Conservation (phyloP, 1,284 basidiomycete genomes). For the Lignosus rhinocerotis region DNA sequence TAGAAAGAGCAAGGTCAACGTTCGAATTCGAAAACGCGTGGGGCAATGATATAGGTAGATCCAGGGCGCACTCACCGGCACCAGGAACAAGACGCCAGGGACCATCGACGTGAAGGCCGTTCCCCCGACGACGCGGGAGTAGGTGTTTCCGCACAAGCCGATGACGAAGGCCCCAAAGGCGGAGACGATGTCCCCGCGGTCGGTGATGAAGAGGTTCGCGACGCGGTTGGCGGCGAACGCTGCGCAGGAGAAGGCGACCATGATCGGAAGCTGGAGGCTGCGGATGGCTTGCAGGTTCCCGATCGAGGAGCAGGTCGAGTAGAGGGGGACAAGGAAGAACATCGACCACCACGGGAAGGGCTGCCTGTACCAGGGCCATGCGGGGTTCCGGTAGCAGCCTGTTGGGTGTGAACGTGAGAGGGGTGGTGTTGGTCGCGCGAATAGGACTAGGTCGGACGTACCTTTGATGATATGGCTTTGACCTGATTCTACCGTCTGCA, state of each 20-base stretch:
- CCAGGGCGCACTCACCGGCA: constrained; percentile 56
- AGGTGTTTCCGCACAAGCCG: constrained; percentile 78
- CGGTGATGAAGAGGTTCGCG: constrained; percentile 38
- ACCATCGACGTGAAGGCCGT: constrained; percentile 89
- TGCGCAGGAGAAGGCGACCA: constrained; percentile 78
- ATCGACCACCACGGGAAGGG: constrained; percentile 77
- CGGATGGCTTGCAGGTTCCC: constrained; percentile 74
- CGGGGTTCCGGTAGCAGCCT: constrained; percentile 74
- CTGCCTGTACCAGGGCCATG: constrained; percentile 77
- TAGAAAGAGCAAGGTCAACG: background rate
- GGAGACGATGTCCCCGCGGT: constrained; percentile 58
- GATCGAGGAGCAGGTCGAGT: constrained; percentile 77
- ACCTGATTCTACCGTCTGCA: constrained; percentile 37
- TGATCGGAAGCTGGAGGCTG: constrained; percentile 71
- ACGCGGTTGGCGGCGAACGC: constrained; percentile 69
- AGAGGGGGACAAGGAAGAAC: constrained; percentile 78
- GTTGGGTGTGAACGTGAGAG: background rate
- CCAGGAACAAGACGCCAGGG: constrained; percentile 83
- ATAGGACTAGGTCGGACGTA: constrained; percentile 24
- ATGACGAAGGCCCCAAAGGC: constrained; percentile 82
- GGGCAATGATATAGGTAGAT: background rate
- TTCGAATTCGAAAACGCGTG: background rate
- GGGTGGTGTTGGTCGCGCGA: background rate
- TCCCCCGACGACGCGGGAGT: constrained; percentile 75
- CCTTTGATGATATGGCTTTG: constrained; percentile 50